Conservation (phyloP, 2,329 filamentous ascomycete species). For the Scedosporium aurantiacum region DNA sequence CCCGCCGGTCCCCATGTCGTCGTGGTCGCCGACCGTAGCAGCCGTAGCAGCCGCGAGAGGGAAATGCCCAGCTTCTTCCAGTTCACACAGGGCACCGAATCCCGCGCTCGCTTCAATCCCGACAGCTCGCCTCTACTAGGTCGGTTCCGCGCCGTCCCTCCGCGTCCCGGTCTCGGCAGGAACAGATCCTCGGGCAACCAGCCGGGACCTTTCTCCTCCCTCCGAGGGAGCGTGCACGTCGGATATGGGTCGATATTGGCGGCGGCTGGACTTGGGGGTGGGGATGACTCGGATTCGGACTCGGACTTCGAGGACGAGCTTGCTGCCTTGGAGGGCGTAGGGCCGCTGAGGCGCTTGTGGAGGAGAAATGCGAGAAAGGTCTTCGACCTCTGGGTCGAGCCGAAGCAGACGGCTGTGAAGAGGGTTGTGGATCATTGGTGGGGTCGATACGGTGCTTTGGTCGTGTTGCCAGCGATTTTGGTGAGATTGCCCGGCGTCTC, state of each 20-base stretch:
- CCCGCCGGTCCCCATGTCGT: neutral
- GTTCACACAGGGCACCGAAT: conserved; percentile 55
- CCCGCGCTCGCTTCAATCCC: conserved; percentile 35
- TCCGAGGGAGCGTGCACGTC: conserved; percentile 42
- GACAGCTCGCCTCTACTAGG: conserved; percentile 52
- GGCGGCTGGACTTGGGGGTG: conserved; percentile 17
- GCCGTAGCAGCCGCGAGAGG: conserved; percentile 3
- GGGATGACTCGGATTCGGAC: conserved; percentile 13
- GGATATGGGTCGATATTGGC: conserved; percentile 44
- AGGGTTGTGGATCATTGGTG: conserved; percentile 52
- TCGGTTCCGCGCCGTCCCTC: conserved; percentile 53
- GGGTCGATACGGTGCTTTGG: conserved; percentile 48
- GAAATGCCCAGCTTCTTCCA: conserved; percentile 55
- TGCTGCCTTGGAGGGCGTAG: conserved; percentile 19
- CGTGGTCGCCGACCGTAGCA: neutral
- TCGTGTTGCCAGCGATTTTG: conserved; percentile 49
- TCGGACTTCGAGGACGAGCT: conserved; percentile 25
- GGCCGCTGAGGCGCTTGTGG: conserved; percentile 16
- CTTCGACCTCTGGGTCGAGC: conserved; percentile 47
- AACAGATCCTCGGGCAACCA: conserved; percentile 19
- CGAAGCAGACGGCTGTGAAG: conserved; percentile 46
- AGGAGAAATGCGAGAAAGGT: conserved; percentile 2
- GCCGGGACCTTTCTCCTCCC: conserved; percentile 8
- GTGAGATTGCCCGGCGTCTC: conserved; percentile 25
- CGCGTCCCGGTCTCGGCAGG: conserved; percentile 17